A percentile compares a stretch with the other conserved stretches of the same genome.
Evolutionary conservation across 495 filamentous ascomycete species (phyloP).

Genomic region (Hypoxylon perforatum): DNA sequence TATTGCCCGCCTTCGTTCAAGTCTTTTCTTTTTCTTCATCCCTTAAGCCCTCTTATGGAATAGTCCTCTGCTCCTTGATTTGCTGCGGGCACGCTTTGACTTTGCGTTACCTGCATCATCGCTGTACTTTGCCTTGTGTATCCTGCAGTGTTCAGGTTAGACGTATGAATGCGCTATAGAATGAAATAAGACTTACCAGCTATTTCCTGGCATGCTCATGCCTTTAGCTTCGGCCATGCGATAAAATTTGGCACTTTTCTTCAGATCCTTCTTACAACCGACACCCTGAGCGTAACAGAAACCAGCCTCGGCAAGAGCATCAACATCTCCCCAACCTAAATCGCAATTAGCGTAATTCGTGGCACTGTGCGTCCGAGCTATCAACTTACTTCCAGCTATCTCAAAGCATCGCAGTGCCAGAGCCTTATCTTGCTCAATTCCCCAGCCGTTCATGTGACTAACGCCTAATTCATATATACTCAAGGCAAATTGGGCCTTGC

Average conservation of each 20-base stretch:
- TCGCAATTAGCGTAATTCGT: conserved; percentile 34
- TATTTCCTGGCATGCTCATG: conserved; percentile 97
- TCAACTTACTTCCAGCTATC: conserved; percentile 81
- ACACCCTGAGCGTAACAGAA: conserved; percentile 89
- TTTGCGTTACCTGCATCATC: conserved; percentile 62
- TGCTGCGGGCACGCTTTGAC: conserved; percentile 53
- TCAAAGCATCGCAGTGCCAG: conserved; percentile 94
- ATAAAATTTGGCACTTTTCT: conserved; percentile 92
- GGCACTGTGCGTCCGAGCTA: not conserved
- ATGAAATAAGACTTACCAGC: conserved; percentile 76
- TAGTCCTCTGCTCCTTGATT: conserved; percentile 58
- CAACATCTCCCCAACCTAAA: conserved; percentile 90
- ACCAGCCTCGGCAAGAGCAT: conserved; percentile 88
- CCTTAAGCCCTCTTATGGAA: conserved; percentile 50
- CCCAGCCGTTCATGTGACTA: conserved; percentile 98
- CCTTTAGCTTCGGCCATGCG: conserved; percentile 90
- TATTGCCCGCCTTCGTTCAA: not conserved
- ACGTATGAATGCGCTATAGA: not conserved
- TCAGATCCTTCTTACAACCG: conserved; percentile 93
- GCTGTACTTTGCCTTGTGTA: conserved; percentile 91
- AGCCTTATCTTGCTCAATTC: conserved; percentile 89
- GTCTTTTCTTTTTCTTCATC: not conserved
- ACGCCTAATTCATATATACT: conserved; percentile 96
- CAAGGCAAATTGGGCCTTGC: conserved; percentile 90
- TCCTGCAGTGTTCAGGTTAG: conserved; percentile 65